Conservation (phyloP, 345 rosid genomes). For the Stellera chamaejasme region DNA sequence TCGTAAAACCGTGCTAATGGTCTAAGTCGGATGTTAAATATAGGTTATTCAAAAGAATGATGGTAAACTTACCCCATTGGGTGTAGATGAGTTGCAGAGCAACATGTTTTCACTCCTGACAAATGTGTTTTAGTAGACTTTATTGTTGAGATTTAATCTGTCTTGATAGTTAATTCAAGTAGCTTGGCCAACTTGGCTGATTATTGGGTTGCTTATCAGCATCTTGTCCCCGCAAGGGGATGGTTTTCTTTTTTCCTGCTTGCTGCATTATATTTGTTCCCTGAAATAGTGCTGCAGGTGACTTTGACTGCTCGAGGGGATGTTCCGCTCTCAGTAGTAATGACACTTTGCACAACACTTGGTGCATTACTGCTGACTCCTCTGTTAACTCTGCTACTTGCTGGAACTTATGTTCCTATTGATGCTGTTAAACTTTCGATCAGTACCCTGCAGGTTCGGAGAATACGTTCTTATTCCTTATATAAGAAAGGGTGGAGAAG, state of each 20-base stretch:
- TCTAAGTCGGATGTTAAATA: no score
- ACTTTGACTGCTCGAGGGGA: slow-evolving; percentile 66
- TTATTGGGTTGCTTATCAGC: no score
- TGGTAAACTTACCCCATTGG: no score
- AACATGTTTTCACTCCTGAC: background rate
- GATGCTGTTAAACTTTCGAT: slow-evolving; percentile 53
- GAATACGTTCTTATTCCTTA: background rate
- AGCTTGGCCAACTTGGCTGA: no score
- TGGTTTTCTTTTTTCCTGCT: background rate
- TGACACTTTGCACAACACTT: slow-evolving; percentile 57
- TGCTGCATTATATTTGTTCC: slow-evolving; percentile 19
- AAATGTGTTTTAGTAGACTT: background rate
- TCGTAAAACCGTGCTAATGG: no score
- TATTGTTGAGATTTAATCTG: background rate
- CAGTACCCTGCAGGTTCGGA: slow-evolving; percentile 57
- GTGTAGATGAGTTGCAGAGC: no score
- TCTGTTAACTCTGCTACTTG: slow-evolving; percentile 42
- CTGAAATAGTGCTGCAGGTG: slow-evolving; percentile 48
- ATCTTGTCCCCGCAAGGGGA: no score
- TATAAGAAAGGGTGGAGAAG: background rate
- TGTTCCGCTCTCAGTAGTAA: slow-evolving; percentile 52
- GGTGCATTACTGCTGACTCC: slow-evolving; percentile 63
- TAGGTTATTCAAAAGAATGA: no score
- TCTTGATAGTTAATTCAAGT: no score
- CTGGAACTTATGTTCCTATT: slow-evolving; percentile 57